A percentile compares a stretch with the other conserved stretches of the same genome.
Conservation (phyloP, 192 early-diverging fungal species). For the Backusella luteola region DNA sequence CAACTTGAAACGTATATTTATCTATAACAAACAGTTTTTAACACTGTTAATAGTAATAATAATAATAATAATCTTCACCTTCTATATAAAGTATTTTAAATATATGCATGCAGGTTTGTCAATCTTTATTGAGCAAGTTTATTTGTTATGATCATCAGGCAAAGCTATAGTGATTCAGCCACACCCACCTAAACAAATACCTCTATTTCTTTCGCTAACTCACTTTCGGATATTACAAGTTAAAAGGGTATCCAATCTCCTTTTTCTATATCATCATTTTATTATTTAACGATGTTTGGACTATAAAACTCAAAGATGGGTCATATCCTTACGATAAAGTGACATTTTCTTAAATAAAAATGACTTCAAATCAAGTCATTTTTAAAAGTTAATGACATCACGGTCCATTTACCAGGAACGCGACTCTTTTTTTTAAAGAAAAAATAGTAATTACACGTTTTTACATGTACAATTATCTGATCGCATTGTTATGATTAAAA, state of each 20-base stretch:
- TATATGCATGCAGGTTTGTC: not conserved
- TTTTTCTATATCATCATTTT: not conserved
- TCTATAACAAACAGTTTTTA: too few relatives aligned
- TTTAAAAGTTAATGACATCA: not conserved
- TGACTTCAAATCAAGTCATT: not conserved
- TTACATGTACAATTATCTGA: not conserved
- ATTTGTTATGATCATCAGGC: not conserved
- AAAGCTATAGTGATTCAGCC: not conserved
- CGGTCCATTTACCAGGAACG: not conserved
- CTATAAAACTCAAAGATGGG: not conserved
- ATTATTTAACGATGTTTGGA: not conserved
- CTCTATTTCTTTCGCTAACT: not conserved
- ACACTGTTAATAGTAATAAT: too few relatives aligned
- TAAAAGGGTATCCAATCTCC: not conserved
- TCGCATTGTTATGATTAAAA: not conserved
- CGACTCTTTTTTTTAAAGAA: not conserved
- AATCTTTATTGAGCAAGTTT: not conserved
- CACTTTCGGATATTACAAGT: not conserved
- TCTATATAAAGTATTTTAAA: not conserved
- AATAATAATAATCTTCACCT: not conserved
- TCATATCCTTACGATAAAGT: not conserved
- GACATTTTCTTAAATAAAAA: not conserved
- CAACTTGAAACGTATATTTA: not conserved
- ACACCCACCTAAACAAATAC: not conserved
- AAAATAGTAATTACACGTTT: not conserved